Conservation (phyloP, 2,329 filamentous ascomycete species). For the Trematosphaeria pertusa region DNA sequence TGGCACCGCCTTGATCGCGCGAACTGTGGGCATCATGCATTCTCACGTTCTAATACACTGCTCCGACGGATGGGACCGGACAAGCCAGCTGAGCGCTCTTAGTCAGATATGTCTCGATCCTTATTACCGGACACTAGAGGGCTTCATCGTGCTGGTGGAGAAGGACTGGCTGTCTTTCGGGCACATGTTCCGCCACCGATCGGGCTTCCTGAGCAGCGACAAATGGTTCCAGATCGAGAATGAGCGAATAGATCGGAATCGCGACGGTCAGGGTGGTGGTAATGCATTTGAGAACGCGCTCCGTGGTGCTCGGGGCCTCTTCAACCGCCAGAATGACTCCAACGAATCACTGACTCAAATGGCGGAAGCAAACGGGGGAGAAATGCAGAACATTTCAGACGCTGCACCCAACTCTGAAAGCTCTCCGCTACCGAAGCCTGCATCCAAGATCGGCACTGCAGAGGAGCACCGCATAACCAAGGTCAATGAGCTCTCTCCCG, state of each 20-base stretch:
- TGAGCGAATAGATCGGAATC: constrained; percentile 68
- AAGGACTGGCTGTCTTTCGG: constrained; percentile 99
- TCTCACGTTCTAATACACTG: constrained; percentile 97
- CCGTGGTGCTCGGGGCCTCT: constrained; percentile 85
- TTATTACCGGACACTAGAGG: constrained; percentile 91
- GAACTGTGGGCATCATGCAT: constrained; percentile 88
- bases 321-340: constrained; percentile 78
- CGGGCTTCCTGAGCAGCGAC: constrained; percentile 84
- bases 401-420: constrained; percentile 49
- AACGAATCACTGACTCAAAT: constrained; percentile 67
- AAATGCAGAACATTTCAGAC: constrained; percentile 56
- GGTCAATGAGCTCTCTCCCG: constrained; percentile 90
- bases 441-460: constrained; percentile 49
- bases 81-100: constrained; percentile 89
- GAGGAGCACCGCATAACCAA: constrained; percentile 74
- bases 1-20: constrained; percentile 82
- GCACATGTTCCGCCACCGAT: constrained; percentile 95
- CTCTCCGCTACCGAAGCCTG: constrained; percentile 38
- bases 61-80: constrained; percentile 98
- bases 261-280: constrained; percentile 53
- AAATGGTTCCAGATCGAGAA: constrained; percentile 93
- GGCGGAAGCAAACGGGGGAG: constrained; percentile 57
- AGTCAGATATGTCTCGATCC: constrained; percentile 94
- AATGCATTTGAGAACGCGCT: constrained; percentile 88
- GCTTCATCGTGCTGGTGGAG: constrained; percentile 92